These are phyloP conservation scores for Borovskyia barvae DNA, from an alignment of 208 protist genomes.

Conservation along the genomic window DNA sequence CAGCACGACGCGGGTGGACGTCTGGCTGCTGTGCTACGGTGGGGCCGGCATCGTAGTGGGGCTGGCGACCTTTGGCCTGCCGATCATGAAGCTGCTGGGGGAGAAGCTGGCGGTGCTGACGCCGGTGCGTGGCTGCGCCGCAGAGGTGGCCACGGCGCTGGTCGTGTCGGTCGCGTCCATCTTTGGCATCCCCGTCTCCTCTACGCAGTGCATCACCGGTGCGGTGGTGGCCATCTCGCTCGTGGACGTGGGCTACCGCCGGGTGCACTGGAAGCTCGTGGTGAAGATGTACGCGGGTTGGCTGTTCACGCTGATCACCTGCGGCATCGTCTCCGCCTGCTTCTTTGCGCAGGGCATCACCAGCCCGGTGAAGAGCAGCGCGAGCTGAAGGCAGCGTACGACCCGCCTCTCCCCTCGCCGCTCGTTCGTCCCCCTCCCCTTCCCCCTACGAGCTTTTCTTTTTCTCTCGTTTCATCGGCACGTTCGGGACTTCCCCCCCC, in stretches of 20 bases:
- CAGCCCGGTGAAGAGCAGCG: constrained; percentile 15
- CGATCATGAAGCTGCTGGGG: constrained; percentile 48
- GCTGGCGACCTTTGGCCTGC: constrained; percentile 57
- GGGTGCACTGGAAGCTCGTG: constrained; percentile 45
- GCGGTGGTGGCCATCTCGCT: constrained; percentile 64
- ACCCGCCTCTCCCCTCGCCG: no score
- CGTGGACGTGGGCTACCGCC: constrained; percentile 39
- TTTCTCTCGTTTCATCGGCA: no score
- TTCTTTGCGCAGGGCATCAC: constrained; percentile 64
- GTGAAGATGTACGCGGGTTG: constrained; percentile 56
- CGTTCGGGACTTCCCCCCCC: no score
- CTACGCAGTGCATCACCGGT: constrained; percentile 86
- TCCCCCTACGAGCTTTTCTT: no score
- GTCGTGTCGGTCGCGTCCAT: constrained; percentile 64
- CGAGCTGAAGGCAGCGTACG: not conserved
- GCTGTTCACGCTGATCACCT: constrained; percentile 47
- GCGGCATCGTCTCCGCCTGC: constrained; percentile 39
- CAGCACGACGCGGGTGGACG: constrained; percentile 20
- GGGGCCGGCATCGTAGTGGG: constrained; percentile 68
- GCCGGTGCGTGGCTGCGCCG: constrained; percentile 45
- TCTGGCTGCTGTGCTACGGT: constrained; percentile 62
- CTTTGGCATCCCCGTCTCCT: constrained; percentile 76
- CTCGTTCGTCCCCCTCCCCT: no score
- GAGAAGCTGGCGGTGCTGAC: constrained; percentile 54
- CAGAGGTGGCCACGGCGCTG: constrained; percentile 60